Conservation (phyloP, 805 yeast species). For the Danielozyma ontarioensis region DNA sequence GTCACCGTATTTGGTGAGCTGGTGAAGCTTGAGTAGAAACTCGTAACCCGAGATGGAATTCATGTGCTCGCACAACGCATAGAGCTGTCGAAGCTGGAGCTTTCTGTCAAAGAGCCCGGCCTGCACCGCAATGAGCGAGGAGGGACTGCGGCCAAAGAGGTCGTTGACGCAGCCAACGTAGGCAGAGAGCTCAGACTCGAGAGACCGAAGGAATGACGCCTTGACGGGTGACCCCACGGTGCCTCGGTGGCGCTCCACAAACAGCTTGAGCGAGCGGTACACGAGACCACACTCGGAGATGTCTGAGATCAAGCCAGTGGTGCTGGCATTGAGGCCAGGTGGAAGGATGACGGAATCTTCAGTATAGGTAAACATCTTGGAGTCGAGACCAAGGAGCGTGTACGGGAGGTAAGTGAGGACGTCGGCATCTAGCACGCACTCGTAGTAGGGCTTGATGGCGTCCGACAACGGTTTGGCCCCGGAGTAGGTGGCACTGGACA, state of each 20-base stretch:
- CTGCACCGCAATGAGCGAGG: slow-evolving; percentile 31
- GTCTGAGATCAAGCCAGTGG: slow-evolving; percentile 48
- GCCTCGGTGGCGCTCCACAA: slow-evolving; percentile 21
- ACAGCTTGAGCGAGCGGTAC: slow-evolving; percentile 41
- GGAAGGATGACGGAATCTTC: slow-evolving; percentile 43
- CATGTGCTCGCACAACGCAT: slow-evolving; percentile 35
- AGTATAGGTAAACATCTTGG: slow-evolving; percentile 47
- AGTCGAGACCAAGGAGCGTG: slow-evolving; percentile 58
- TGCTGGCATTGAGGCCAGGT: slow-evolving; percentile 46
- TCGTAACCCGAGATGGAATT: slow-evolving; percentile 37
- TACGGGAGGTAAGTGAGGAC: slow-evolving; percentile 46
- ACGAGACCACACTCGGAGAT: slow-evolving; percentile 71
- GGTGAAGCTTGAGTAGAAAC: slow-evolving; percentile 48
- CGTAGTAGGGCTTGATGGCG: slow-evolving; percentile 2
- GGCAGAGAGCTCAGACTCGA: slow-evolving; percentile 32
- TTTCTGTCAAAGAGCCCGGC: slow-evolving; percentile 46
- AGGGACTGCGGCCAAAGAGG: slow-evolving; percentile 22
- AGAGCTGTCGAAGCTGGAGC: slow-evolving; percentile 52
- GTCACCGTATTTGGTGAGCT: slow-evolving; percentile 63
- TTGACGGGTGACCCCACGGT: slow-evolving; percentile 46
- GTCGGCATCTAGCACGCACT: slow-evolving; percentile 13
- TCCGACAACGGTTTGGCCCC: slow-evolving; percentile 5
- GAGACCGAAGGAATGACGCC: slow-evolving; percentile 52
- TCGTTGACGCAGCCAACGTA: slow-evolving; percentile 35
- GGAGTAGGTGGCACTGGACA: neutral